Conservation (phyloP, 2,329 filamentous ascomycete species). For the Claviceps sorghi region DNA sequence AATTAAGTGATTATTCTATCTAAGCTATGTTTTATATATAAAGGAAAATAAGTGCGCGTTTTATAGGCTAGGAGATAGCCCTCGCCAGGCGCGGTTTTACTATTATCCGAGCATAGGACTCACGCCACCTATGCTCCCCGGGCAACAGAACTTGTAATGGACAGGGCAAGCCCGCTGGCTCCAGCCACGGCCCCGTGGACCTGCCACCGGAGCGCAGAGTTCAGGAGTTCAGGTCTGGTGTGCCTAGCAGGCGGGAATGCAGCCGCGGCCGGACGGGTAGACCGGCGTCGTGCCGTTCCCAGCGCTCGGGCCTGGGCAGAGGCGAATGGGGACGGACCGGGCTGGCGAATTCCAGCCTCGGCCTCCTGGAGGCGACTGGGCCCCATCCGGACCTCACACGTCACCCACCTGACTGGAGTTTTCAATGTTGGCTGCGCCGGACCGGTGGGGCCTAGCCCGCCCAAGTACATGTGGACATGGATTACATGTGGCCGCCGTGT, state of each 20-base stretch:
- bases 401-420: too few relatives aligned
- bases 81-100: too few relatives aligned
- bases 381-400: not conserved
- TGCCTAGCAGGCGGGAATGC: conserved; percentile 19
- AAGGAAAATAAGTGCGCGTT: too few relatives aligned
- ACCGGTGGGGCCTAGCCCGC: not conserved
- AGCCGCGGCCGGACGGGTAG: conserved; percentile 23
- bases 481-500: too few relatives aligned
- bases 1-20: too few relatives aligned
- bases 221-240: not conserved
- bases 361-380: not conserved
- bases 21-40: too few relatives aligned
- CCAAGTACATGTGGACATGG: not conserved
- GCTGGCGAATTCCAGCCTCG: not conserved
- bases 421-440: not conserved
- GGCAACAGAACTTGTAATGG: too few relatives aligned
- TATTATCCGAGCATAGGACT: too few relatives aligned
- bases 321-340: not conserved
- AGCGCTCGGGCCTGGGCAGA: conserved; percentile 8
- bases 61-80: too few relatives aligned
- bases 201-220: too few relatives aligned
- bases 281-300: conserved; percentile 25
- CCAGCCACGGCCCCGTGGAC: not conserved
- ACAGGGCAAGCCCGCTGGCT: too few relatives aligned
- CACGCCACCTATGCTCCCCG: too few relatives aligned